Base-by-base conservation (phyloP, 495 filamentous ascomycete species). In the Xylona heveae region DNA sequence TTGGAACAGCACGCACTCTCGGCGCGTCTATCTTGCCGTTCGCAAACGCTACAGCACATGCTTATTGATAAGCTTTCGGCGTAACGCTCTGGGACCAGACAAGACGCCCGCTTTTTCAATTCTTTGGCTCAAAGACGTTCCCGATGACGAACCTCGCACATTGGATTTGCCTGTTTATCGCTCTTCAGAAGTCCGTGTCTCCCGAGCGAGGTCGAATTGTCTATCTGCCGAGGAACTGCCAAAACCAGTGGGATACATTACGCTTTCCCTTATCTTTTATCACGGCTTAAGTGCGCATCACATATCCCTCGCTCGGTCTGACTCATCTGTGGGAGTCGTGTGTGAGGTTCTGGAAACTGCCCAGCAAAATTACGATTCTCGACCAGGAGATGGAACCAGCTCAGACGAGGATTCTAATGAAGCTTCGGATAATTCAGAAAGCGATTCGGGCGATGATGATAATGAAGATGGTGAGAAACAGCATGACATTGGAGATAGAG, bases 61-160 rank as follows among this genome's bases (percentile, higher is more conserved):
- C 17, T 41, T 75, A 21, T 50, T 73, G n/a, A 42, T 78, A 15
- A 64, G 76, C 38, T 77, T 78, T 37, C 42, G 53, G 44, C 52
- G 55, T 9, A 50, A 62, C 38, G 59, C 56, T 10, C 23, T 68
- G 0, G 48, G 60, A 15, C 40, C 48, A 0, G 66, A 73, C 30
- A 62, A 61, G 19, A 68, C 62, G 0, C 49, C 62, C 0, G 74
- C 66, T 0, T 66, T 76, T 30, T 69, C 62, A 0, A 52, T 76
- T 3, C 46, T 78, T 5, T 79, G 75, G 74, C 56, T 78, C 9
- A 61, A 64, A 27, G 64, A 72, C 18, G 52, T 80, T 0, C 58
- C 58, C 0, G 74, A 80, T 25, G 71, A 72, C 26, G 65, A 74
- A 43, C 61, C 68, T 14, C 42, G 55, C 15, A 60, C 51, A 0